Evolutionary conservation across 2,329 filamentous ascomycete species (phyloP).

Genomic region (Phyllosticta ampelicida): DNA sequence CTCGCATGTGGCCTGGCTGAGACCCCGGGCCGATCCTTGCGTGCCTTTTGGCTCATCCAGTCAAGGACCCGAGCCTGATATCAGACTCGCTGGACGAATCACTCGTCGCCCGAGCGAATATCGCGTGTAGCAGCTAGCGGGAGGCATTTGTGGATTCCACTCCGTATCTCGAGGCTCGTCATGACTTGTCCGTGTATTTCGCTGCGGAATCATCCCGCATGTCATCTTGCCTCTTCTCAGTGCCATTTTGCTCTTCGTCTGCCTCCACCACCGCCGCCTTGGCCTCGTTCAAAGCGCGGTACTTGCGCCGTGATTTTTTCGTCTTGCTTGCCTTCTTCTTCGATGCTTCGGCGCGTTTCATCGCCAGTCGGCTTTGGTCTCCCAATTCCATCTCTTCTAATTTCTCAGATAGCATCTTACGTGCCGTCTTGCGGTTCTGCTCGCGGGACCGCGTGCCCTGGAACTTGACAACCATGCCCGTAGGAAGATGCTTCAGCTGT

Average conservation of each 20-base stretch:
- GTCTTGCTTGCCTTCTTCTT: constrained; percentile 63
- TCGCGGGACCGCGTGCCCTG: constrained; percentile 80
- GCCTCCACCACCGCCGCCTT: constrained; percentile 22
- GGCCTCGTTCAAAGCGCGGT: constrained; percentile 49
- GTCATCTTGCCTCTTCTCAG: constrained; percentile 11
- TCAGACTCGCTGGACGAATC: background rate
- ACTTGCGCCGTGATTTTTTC: constrained; percentile 80
- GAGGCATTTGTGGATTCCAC: background rate
- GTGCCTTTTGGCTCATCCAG: background rate
- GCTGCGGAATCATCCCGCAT: background rate
- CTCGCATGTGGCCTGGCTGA: background rate
- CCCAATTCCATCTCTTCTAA: constrained; percentile 69
- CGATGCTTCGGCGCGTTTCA: constrained; percentile 52
- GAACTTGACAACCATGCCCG: constrained; percentile 85
- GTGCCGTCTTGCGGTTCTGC: constrained; percentile 80
- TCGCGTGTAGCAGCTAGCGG: background rate
- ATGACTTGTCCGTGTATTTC: background rate
- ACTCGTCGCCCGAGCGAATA: background rate
- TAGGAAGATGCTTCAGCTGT: constrained; percentile 81
- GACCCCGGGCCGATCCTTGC: background rate
- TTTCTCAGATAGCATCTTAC: constrained; percentile 62
- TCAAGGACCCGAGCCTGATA: background rate
- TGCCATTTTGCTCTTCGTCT: constrained; percentile 13
- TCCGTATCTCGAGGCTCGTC: background rate
- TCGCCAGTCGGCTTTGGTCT: constrained; percentile 51